Conservation (phyloP, 345 rosid genomes). For the Cardamine chenopodiifolia region DNA sequence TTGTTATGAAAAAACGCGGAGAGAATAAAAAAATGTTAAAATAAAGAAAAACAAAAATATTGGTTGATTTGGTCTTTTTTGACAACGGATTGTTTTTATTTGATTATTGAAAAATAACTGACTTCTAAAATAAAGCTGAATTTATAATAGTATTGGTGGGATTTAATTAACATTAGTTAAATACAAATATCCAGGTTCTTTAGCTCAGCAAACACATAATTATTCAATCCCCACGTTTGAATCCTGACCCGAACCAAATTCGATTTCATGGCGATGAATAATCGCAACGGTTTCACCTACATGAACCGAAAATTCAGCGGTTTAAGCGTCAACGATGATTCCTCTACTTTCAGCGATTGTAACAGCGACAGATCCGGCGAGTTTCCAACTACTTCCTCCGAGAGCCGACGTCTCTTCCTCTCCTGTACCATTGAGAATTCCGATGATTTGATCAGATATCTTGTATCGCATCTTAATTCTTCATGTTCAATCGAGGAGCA, state of each 20-base stretch:
- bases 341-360: slow-evolving; percentile 85
- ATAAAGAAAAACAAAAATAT: background rate
- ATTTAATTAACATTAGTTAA: background rate
- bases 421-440: slow-evolving; percentile 59
- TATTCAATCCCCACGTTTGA: background rate
- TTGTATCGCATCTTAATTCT: slow-evolving; percentile 59
- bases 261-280: slow-evolving; percentile 31
- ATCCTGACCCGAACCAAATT: background rate
- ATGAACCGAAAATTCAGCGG: slow-evolving; percentile 47
- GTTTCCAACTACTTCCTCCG: slow-evolving; percentile 58
- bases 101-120: background rate
- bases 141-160: background rate
- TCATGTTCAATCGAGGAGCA: slow-evolving; percentile 74
- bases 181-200: background rate
- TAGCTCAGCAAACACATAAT: background rate
- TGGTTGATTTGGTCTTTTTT: slow-evolving; percentile 5
- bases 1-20: background rate
- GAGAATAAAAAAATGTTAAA: background rate
- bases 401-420: slow-evolving; percentile 56
- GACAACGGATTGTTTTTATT: background rate
- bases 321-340: slow-evolving; percentile 39
- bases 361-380: slow-evolving; percentile 87
- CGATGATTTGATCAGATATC: slow-evolving; percentile 62
- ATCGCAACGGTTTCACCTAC: slow-evolving; percentile 42
- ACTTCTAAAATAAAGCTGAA: background rate